Conservation (phyloP, 1,139 yeast genomes). For the Diutina ranongensis region DNA sequence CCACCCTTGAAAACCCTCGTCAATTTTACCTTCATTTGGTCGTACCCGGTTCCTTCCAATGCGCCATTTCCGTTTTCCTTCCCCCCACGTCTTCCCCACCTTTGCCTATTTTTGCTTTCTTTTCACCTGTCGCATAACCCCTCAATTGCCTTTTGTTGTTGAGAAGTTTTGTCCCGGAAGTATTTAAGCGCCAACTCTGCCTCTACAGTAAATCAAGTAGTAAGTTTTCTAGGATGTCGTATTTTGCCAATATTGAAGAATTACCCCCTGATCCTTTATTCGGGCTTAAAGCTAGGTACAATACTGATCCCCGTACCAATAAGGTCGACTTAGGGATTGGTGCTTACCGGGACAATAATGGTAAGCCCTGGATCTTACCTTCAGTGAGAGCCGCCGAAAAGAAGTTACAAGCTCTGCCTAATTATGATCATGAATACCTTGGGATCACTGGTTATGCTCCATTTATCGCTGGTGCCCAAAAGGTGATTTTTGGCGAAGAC, state of each 20-base stretch:
- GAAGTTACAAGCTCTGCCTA: conserved; percentile 33
- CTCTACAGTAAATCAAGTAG: not conserved
- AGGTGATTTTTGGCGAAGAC: conserved; percentile 61
- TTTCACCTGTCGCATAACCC: not conserved
- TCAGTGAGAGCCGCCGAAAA: conserved; percentile 58
- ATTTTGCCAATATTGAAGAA: conserved; percentile 38
- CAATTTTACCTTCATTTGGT: not conserved
- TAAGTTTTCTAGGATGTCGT: conserved; percentile 10
- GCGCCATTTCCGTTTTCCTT: not conserved
- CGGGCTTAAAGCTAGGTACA: conserved; percentile 68
- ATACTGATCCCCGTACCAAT: conserved; percentile 47
- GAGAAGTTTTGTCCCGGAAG: not conserved
- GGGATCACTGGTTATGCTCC: conserved; percentile 69
- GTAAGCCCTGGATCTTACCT: conserved; percentile 91
- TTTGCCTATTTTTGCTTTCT: not conserved
- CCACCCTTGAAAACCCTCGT: no score
- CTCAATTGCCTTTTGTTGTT: not conserved
- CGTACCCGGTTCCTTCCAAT: no score
- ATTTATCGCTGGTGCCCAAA: conserved; percentile 66
- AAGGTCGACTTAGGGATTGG: conserved; percentile 93
- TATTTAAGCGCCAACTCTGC: not conserved
- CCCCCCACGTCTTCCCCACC: conserved; percentile 4
- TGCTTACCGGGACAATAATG: conserved; percentile 87
- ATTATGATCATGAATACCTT: conserved; percentile 83
- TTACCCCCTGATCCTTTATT: conserved; percentile 75